Base-by-base conservation (phyloP, 1,284 basidiomycete species). In the Ustanciosporium gigantosporum region DNA sequence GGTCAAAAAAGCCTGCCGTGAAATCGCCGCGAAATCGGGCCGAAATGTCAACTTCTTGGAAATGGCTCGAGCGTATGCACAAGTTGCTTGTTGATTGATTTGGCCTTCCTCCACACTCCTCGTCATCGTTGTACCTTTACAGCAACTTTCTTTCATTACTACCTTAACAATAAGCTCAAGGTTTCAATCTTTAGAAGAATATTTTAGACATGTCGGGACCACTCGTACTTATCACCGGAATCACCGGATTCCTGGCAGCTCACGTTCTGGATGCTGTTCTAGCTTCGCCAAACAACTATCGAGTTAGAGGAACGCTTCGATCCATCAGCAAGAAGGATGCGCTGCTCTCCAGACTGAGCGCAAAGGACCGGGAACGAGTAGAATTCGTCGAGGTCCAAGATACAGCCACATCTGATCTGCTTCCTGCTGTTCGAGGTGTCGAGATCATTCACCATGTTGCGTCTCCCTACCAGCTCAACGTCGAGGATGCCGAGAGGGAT, bases 381-480 rank as follows among this genome's bases (percentile, higher is more conserved):
- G 65, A 73, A 39, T 47, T 74, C 13, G 60, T 74, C 25, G 45
- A 73, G 37, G 72, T 79, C 22, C 52, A 68, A 32, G 78, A 78
- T 34, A 73, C 77, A 15, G 76, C 75, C 16, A 68, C 68, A 5
- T 72, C 68, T 1, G 73, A 79, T 16, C 53, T 79, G 4, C 49
- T 68, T 1, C 64, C 66, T 8, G 78, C 78, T 1, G 42, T 79
- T 20, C 35, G 65, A 13, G 77, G 74, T 3, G 68, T 70, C 13
- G 46, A 32, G 36, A 58, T 53, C 36, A 46, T 77, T 23, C 51
- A 59, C 31, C 59, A 68, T 24, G 43, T 44, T 2, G 61, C 61
- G 21, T 78, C 55, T 22, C 68, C 75, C 2, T 76, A 70, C 53
- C 66, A 73, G 39, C 46, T 70, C 36, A 52, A 67, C 20, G 67